A percentile compares a stretch with the other conserved stretches of the same genome.
phyloP scores from a whole-genome alignment of 495 filamentous ascomycete species.

The Neurospora tetrasperma region DNA sequence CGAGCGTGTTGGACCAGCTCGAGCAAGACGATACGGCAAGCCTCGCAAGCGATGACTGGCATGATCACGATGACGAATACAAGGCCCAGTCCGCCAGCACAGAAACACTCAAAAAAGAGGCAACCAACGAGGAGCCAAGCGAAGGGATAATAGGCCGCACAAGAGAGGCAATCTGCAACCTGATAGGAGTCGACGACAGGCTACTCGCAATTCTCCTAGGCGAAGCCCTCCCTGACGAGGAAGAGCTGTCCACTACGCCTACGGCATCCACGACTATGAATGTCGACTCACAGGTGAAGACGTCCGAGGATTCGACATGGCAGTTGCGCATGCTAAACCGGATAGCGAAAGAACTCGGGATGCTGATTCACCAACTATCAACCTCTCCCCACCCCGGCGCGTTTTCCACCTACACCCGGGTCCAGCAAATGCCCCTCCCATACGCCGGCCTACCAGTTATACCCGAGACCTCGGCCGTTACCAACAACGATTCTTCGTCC shows the following conservation, averaged over 20 bases:
- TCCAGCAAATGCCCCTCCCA: conserved; percentile 40
- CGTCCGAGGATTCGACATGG: conserved; percentile 46
- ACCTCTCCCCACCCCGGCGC: conserved; percentile 57
- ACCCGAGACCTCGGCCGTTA: conserved; percentile 33
- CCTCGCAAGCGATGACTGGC: conserved; percentile 26
- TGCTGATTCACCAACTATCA: conserved; percentile 71
- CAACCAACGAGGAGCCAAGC: conserved; percentile 20
- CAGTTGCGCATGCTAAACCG: conserved; percentile 69
- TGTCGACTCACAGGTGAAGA: conserved; percentile 19
- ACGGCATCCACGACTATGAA: conserved; percentile 20
- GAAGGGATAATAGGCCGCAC: conserved; percentile 72
- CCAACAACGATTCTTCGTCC: conserved; percentile 7
- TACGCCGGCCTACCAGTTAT: conserved; percentile 47
- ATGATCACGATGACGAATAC: conserved; percentile 26
- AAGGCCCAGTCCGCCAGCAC: background rate
- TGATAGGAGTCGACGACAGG: conserved; percentile 85
- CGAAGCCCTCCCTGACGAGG: conserved; percentile 59
- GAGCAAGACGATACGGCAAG: conserved; percentile 25
- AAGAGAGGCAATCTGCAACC: conserved; percentile 71
- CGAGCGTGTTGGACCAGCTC: conserved; percentile 12
- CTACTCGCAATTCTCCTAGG: conserved; percentile 80
- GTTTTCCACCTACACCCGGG: conserved; percentile 62
- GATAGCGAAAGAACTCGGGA: conserved; percentile 76
- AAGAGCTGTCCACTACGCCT: conserved; percentile 33
- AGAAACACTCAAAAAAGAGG: conserved; percentile 6